Evolutionary conservation across 495 filamentous ascomycete species (phyloP).

Genomic region (Achaetomiella virescens): DNA sequence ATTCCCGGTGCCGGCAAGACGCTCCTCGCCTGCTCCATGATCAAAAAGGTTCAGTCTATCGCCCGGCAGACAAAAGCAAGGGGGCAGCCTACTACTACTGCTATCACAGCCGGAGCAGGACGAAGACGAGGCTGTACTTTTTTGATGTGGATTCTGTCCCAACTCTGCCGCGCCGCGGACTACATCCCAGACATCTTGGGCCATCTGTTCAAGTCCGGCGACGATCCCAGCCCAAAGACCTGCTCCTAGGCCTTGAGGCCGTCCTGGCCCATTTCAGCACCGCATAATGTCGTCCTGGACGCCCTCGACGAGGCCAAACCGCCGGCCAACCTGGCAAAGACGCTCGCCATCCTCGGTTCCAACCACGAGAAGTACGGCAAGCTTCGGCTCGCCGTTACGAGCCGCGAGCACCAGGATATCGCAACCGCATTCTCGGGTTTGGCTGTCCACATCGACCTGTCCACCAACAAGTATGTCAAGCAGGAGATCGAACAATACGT

Average conservation of each 20-base stretch:
- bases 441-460: slow-evolving; percentile 18
- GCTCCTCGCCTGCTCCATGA: slow-evolving; percentile 29
- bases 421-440: slow-evolving; percentile 9
- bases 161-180: slow-evolving; percentile 27
- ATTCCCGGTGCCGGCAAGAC: slow-evolving; percentile 40
- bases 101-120: slow-evolving; percentile 25
- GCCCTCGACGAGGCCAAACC: slow-evolving; percentile 31
- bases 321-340: slow-evolving; percentile 12
- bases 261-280: background rate
- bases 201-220: background rate
- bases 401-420: slow-evolving; percentile 39
- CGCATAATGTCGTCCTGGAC: slow-evolving; percentile 30
- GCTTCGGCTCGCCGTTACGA: slow-evolving; percentile 36
- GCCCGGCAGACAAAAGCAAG: slow-evolving; percentile 4
- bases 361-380: slow-evolving; percentile 27
- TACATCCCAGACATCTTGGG: slow-evolving; percentile 17
- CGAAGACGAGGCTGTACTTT: slow-evolving; percentile 28
- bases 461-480: slow-evolving; percentile 29
- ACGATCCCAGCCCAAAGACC: background rate
- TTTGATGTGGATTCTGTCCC: slow-evolving; percentile 27
- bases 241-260: slow-evolving; percentile 13
- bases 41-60: slow-evolving; percentile 13
- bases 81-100: slow-evolving; percentile 34
- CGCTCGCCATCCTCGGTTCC: slow-evolving; percentile 22
- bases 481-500: slow-evolving; percentile 33